A percentile compares a stretch with the other conserved stretches of the same genome.
These are phyloP conservation scores for Metschnikowia lunata DNA, from an alignment of 805 yeast species.

Conservation along the genomic window DNA sequence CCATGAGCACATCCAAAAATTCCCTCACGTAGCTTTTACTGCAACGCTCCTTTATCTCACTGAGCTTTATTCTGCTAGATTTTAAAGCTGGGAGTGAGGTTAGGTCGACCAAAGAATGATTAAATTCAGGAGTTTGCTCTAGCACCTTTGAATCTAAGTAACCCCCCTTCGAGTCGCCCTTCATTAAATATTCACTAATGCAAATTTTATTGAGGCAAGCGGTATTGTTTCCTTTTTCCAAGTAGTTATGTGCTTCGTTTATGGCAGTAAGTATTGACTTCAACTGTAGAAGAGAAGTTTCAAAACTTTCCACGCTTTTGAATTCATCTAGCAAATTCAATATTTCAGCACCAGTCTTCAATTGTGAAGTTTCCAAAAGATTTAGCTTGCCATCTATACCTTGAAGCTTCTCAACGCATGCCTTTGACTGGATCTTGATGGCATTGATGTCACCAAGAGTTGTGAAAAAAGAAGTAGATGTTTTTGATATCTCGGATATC, in stretches of 20 bases:
- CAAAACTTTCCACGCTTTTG: conserved; percentile 58
- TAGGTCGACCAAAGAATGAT: conserved; percentile 38
- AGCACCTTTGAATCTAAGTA: too few species aligned
- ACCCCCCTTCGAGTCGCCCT: conserved; percentile 32
- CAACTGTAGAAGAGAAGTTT: conserved; percentile 56
- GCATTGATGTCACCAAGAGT: conserved; percentile 75
- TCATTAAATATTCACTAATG: conserved; percentile 51
- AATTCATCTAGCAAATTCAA: conserved; percentile 48
- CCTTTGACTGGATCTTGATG: conserved; percentile 52
- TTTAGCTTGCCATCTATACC: conserved; percentile 44
- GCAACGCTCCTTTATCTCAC: conserved; percentile 55
- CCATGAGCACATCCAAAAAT: conserved; percentile 51
- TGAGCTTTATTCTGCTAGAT: conserved; percentile 48
- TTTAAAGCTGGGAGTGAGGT: conserved; percentile 47
- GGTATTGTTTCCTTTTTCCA: conserved; percentile 43
- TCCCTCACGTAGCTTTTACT: conserved; percentile 62
- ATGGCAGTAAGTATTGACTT: conserved; percentile 29
- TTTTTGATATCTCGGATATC: conserved; percentile 75
- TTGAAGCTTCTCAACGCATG: conserved; percentile 46
- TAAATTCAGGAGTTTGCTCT: conserved; percentile 18
- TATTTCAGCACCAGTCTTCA: conserved; percentile 47
- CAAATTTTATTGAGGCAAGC: conserved; percentile 56
- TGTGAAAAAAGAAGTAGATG: conserved; percentile 79
- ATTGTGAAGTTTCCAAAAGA: conserved; percentile 44
- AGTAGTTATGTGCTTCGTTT: conserved; percentile 43